Conservation (phyloP, 2,329 filamentous ascomycete species). For the Sarocladium brachiariae region DNA sequence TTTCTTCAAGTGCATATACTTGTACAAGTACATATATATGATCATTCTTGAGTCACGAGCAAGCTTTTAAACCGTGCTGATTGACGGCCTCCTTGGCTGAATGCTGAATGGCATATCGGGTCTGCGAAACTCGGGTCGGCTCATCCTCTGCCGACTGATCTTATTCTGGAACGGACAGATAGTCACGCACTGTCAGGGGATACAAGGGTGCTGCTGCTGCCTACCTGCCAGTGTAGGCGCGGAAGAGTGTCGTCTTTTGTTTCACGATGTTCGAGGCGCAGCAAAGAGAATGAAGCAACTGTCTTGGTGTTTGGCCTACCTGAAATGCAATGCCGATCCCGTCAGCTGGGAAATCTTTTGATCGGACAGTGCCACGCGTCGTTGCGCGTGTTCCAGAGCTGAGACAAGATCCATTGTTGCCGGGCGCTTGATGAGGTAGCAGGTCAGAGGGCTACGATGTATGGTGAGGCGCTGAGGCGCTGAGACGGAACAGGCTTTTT, state of each 20-base stretch:
- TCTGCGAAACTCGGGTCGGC: too few relatives aligned
- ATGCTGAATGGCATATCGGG: too few relatives aligned
- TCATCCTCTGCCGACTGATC: too few relatives aligned
- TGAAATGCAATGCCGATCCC: background rate
- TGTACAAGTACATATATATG: too few relatives aligned
- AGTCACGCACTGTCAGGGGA: background rate
- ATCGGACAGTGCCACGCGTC: constrained; percentile 6
- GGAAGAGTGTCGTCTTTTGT: background rate
- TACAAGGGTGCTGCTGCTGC: background rate
- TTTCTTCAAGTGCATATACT: too few relatives aligned
- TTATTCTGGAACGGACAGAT: too few relatives aligned
- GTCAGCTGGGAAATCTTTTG: background rate
- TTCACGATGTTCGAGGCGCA: constrained; percentile 6
- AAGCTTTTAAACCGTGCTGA: too few relatives aligned
- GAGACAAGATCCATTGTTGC: background rate
- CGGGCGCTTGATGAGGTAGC: background rate
- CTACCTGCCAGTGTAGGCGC: background rate
- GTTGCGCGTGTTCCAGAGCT: background rate
- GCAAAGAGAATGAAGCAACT: background rate
- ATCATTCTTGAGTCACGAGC: too few relatives aligned
- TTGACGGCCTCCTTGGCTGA: too few relatives aligned
- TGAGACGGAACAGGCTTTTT: too few relatives aligned
- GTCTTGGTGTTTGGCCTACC: background rate
- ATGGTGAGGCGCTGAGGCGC: too few relatives aligned
- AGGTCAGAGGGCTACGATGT: background rate